Conservation (phyloP, 192 early-diverging fungal genomes). For the Gigaspora rosea region DNA sequence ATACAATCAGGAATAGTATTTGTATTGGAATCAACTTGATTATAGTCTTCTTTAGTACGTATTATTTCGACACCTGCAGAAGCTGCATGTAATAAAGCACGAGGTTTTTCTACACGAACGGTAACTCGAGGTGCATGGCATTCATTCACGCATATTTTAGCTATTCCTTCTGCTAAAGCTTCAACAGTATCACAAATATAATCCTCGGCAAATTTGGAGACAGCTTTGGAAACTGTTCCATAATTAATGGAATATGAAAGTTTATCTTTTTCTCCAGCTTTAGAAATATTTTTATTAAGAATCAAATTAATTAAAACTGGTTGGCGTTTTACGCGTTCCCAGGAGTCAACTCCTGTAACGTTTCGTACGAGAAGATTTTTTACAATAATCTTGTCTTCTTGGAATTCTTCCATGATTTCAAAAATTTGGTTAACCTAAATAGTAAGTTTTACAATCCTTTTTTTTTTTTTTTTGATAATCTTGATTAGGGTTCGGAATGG, state of each 20-base stretch:
- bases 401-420: not conserved
- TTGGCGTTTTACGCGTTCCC: conserved; percentile 88
- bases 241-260: conserved; percentile 85
- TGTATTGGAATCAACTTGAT: conserved; percentile 36
- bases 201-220: conserved; percentile 76
- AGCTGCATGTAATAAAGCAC: conserved; percentile 88
- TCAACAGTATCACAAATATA: conserved; percentile 70
- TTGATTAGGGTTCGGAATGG: no score
- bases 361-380: conserved; percentile 79
- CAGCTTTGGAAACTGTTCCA: conserved; percentile 72
- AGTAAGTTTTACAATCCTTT: no score
- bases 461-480: no score
- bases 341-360: conserved; percentile 89
- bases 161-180: conserved; percentile 70
- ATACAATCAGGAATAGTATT: conserved; percentile 38
- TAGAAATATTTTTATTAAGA: conserved; percentile 72
- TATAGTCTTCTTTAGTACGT: conserved; percentile 64
- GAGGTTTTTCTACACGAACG: conserved; percentile 79
- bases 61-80: conserved; percentile 88
- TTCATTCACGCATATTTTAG: conserved; percentile 60
- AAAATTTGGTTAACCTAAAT: no score
- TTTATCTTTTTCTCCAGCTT: conserved; percentile 78
- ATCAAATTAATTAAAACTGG: conserved; percentile 80
- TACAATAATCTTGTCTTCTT: conserved; percentile 73
- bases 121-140: conserved; percentile 67